Conservation (phyloP, 2,329 filamentous ascomycete species). For the Tolypocladium amazonense region DNA sequence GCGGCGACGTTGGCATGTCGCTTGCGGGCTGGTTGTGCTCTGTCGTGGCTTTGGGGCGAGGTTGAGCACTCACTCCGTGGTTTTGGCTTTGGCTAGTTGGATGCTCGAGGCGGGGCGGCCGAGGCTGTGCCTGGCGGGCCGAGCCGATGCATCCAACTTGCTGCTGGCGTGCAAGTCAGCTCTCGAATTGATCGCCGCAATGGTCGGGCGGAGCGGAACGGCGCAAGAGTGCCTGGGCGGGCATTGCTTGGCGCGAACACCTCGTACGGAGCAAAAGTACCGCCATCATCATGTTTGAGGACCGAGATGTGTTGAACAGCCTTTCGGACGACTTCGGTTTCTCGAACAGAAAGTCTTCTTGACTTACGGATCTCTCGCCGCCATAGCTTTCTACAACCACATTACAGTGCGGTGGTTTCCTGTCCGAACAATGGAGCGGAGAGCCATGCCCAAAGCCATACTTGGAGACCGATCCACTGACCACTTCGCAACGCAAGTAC, state of each 20-base stretch:
- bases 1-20: not conserved
- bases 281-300: no score
- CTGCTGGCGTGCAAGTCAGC: not conserved
- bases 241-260: no score
- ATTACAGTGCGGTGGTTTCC: not conserved
- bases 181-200: not conserved
- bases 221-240: no score
- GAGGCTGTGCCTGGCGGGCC: not conserved
- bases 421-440: not conserved
- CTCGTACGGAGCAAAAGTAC: no score
- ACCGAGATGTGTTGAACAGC: no score
- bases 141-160: no score
- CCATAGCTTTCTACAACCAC: no score
- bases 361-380: not conserved
- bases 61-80: no score
- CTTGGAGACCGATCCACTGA: not conserved
- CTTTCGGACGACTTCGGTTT: no score
- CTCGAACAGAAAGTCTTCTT: no score
- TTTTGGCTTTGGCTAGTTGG: no score
- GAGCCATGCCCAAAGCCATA: not conserved
- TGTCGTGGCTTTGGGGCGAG: not conserved
- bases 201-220: no score
- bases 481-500: not conserved
- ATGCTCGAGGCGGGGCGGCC: not conserved
- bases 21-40: not conserved